phyloP scores from a whole-genome alignment of 1,139 yeast species.

The Meyerozyma elateridarum region DNA sequence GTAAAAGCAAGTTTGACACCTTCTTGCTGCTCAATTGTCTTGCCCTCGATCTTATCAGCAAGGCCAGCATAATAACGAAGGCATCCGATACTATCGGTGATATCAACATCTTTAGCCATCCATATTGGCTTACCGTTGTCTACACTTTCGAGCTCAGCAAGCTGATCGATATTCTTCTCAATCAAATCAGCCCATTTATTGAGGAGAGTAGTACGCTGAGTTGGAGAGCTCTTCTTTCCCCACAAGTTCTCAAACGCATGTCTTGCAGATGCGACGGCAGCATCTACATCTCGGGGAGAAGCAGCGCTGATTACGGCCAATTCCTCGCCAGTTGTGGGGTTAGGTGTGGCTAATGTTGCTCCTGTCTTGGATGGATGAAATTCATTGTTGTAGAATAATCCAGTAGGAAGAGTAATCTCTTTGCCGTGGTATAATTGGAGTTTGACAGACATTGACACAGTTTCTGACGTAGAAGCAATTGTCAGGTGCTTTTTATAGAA shows the following conservation, averaged over 20 bases:
- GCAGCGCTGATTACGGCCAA: conserved; percentile 16
- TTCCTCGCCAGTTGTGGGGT: conserved; percentile 18
- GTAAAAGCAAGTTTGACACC: conserved; percentile 3
- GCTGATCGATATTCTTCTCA: conserved; percentile 15
- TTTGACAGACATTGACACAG: conserved; percentile 13
- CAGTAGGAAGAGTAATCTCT: conserved; percentile 12
- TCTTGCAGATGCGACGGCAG: conserved; percentile 16
- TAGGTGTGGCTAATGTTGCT: conserved; percentile 13
- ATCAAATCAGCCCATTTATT: conserved; percentile 16
- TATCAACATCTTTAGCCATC: conserved; percentile 5
- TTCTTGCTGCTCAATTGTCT: conserved; percentile 3
- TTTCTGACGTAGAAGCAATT: no score
- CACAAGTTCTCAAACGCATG: conserved; percentile 10
- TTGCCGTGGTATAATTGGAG: conserved; percentile 13
- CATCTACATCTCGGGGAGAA: conserved; percentile 14
- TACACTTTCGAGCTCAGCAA: conserved; percentile 17
- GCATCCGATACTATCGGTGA: conserved; percentile 4
- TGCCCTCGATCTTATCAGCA: conserved; percentile 5
- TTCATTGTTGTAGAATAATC: conserved; percentile 19
- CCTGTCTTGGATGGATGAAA: conserved; percentile 13
- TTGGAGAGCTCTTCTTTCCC: conserved; percentile 6
- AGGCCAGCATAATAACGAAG: conserved; percentile 5
- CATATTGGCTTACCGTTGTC: conserved; percentile 15
- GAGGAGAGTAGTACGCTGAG: conserved; percentile 10
- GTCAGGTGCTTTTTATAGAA: no score